A percentile compares a stretch with the other conserved stretches of the same genome.
phyloP scores from a whole-genome alignment of 768 basidiomycete species.

The Suillus americanus region DNA sequence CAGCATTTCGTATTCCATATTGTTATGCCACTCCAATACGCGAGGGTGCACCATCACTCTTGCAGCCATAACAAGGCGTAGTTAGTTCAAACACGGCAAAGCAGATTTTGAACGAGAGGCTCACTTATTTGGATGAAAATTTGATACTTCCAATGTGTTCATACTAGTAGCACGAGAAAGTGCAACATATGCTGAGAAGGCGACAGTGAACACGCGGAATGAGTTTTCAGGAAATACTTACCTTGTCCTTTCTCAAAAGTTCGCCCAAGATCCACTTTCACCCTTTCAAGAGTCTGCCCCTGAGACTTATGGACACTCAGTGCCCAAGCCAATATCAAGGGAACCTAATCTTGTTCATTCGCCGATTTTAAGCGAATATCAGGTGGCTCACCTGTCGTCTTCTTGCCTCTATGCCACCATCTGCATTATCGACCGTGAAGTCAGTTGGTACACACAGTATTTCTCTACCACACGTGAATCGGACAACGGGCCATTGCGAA shows the following conservation, averaged over 20 bases:
- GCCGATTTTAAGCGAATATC: constrained; percentile 49
- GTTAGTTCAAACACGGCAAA: neutral
- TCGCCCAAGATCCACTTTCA: constrained; percentile 72
- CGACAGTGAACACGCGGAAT: neutral
- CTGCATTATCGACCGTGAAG: constrained; percentile 64
- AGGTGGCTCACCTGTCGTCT: constrained; percentile 53
- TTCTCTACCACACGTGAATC: constrained; percentile 49
- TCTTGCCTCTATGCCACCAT: constrained; percentile 56
- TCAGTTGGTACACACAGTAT: constrained; percentile 53
- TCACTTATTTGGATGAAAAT: constrained; percentile 61
- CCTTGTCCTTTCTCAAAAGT: constrained; percentile 86
- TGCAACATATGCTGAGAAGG: constrained; percentile 59
- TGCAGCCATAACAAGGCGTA: neutral
- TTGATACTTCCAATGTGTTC: constrained; percentile 61
- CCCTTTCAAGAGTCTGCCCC: constrained; percentile 83
- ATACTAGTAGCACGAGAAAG: constrained; percentile 73
- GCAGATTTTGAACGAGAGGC: constrained; percentile 16
- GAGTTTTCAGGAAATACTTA: constrained; percentile 20
- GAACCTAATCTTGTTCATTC: constrained; percentile 37
- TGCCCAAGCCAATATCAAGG: constrained; percentile 80
- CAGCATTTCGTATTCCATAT: constrained; percentile 22
- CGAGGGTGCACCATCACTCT: constrained; percentile 67
- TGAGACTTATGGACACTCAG: constrained; percentile 89
- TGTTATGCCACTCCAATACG: constrained; percentile 57
- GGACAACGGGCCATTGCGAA: constrained; percentile 59